Conservation (phyloP, 2,329 filamentous ascomycete genomes). For the Neodidymelliopsis sp. region DNA sequence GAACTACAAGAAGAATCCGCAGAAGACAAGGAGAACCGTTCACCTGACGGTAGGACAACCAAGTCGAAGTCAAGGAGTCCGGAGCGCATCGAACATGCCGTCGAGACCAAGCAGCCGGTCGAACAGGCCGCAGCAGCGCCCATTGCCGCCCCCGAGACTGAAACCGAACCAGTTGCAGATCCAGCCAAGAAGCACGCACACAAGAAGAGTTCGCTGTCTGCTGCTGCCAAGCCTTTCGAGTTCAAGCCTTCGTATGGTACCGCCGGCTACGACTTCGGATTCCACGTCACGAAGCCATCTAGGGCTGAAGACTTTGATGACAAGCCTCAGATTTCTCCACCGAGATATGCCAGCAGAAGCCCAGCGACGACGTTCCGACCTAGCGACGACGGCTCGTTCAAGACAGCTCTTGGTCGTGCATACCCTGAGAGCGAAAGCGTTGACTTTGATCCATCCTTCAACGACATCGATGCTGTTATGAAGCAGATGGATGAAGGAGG, state of each 20-base stretch:
- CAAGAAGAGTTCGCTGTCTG: conserved; percentile 68
- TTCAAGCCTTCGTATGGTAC: conserved; percentile 46
- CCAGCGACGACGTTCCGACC: conserved; percentile 51
- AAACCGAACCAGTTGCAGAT: conserved; percentile 40
- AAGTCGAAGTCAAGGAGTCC: conserved; percentile 42
- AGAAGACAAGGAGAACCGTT: conserved; percentile 49
- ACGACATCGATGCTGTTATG: conserved; percentile 95
- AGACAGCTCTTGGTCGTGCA: conserved; percentile 44
- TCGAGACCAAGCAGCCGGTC: conserved; percentile 19
- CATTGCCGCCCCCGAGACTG: conserved; percentile 25
- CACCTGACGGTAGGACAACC: conserved; percentile 33
- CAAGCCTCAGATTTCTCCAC: conserved; percentile 25
- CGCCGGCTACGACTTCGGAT: conserved; percentile 46
- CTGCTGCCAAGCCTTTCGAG: conserved; percentile 74
- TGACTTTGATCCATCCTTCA: conserved; percentile 63
- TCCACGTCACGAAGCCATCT: conserved; percentile 51
- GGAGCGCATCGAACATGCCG: conserved; percentile 28
- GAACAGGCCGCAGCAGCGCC: conserved; percentile 27
- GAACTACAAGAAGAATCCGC: conserved; percentile 32
- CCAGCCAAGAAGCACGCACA: conserved; percentile 36
- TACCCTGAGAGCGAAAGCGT: conserved; percentile 49
- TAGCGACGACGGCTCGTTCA: conserved; percentile 50
- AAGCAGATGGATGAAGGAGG: conserved; percentile 78
- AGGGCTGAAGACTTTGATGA: conserved; percentile 15
- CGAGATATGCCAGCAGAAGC: conserved; percentile 42